A percentile compares a stretch with the other conserved stretches of the same genome.
Conservation (phyloP, 2,329 filamentous ascomycete species). For the Neonectria neomacrospora region DNA sequence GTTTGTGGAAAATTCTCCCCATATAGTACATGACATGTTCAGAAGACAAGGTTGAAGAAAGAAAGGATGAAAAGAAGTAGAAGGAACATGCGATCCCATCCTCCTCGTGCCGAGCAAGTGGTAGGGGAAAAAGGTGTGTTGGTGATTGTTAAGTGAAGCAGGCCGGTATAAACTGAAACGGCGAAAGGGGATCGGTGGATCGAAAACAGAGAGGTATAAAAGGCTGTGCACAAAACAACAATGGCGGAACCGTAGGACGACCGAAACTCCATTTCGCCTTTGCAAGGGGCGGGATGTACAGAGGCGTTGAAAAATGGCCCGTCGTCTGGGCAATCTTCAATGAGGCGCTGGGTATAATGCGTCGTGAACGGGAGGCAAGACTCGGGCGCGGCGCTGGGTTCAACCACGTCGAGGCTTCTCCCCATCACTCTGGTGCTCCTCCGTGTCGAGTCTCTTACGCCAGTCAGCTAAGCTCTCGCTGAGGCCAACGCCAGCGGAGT, state of each 20-base stretch:
- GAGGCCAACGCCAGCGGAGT: slow-evolving; percentile 57
- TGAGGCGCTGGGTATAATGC: slow-evolving; percentile 48
- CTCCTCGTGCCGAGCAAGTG: slow-evolving; percentile 26
- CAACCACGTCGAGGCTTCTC: slow-evolving; percentile 44
- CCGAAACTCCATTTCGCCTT: slow-evolving; percentile 45
- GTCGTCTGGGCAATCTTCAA: slow-evolving; percentile 38
- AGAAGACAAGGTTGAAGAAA: slow-evolving; percentile 35
- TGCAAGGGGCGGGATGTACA: slow-evolving; percentile 43
- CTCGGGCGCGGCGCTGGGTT: slow-evolving; percentile 38
- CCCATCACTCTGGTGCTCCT: slow-evolving; percentile 50
- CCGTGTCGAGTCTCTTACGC: slow-evolving; percentile 78
- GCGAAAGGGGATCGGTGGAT: slow-evolving; percentile 19
- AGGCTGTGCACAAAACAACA: slow-evolving; percentile 31
- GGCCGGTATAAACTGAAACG: slow-evolving; percentile 29
- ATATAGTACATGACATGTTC: slow-evolving; percentile 38
- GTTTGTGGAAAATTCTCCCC: slow-evolving; percentile 24
- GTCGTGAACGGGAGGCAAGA: slow-evolving; percentile 47
- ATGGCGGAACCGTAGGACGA: slow-evolving; percentile 30
- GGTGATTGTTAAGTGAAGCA: slow-evolving; percentile 17
- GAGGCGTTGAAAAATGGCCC: slow-evolving; percentile 25
- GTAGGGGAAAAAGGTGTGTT: slow-evolving; percentile 12
- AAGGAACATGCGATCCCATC: slow-evolving; percentile 27
- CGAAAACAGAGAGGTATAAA: slow-evolving; percentile 35
- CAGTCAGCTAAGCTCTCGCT: slow-evolving; percentile 82
- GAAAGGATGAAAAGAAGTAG: slow-evolving; percentile 31